Evolutionary conservation across 169 alveolate genomes (phyloP).

Genomic region (Cyclospora cayetanensis): DNA sequence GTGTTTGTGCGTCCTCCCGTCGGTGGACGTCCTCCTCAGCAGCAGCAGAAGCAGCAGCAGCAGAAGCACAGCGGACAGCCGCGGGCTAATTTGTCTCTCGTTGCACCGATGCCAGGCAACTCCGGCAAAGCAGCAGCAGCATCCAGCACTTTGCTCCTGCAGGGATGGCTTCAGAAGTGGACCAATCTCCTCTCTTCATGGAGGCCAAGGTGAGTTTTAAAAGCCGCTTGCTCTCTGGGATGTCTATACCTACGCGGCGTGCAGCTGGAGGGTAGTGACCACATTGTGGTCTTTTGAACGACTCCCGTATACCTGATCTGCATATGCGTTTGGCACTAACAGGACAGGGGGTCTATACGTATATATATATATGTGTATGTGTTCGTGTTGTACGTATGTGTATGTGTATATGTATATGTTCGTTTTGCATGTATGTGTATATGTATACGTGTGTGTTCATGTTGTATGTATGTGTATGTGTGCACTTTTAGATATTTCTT

Average conservation of each 20-base stretch:
- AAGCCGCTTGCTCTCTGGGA: not conserved
- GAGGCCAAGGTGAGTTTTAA: constrained; percentile 52
- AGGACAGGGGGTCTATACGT: too few species aligned
- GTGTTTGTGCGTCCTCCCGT: not conserved
- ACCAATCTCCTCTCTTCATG: constrained; percentile 65
- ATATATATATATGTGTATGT: too few species aligned
- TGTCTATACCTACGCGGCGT: too few species aligned
- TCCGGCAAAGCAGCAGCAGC: constrained; percentile 53
- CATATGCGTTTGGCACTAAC: too few species aligned
- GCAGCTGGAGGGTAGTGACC: too few species aligned
- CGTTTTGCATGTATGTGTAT: too few species aligned
- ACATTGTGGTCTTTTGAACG: too few species aligned
- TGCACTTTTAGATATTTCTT: constrained; percentile 57
- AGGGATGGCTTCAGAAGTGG: constrained; percentile 72
- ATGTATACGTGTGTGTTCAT: too few species aligned
- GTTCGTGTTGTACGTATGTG: too few species aligned
- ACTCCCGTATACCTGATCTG: too few species aligned
- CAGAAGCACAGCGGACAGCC: constrained; percentile 21
- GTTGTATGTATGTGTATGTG: too few species aligned
- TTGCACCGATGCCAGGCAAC: constrained; percentile 34
- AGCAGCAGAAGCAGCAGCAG: constrained; percentile 38
- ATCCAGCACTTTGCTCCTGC: constrained; percentile 38
- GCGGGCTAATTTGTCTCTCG: constrained; percentile 3
- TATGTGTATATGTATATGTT: too few species aligned
- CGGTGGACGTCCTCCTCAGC: constrained; percentile 36